Evolutionary conservation across 768 basidiomycete genomes (phyloP).

Genomic region (Coprinopsis sp.): DNA sequence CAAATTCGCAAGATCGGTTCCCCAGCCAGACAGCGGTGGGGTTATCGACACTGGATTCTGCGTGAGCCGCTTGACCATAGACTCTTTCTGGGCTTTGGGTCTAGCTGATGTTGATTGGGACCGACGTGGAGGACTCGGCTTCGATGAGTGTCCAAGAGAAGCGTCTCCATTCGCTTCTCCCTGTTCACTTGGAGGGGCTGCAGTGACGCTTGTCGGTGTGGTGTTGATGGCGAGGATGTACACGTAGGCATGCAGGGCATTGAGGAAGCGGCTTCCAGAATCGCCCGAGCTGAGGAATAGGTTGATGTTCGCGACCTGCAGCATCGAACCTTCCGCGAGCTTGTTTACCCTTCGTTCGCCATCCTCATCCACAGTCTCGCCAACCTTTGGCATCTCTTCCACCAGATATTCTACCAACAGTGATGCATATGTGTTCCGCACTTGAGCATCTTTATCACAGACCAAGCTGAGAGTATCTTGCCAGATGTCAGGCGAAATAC

Average conservation of each 20-base stretch:
- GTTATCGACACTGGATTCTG: conserved; percentile 39
- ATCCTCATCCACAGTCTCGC: conserved; percentile 45
- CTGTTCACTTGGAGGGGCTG: conserved; percentile 32
- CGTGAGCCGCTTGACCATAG: conserved; percentile 47
- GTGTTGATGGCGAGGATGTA: conserved; percentile 61
- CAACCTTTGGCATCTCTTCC: conserved; percentile 66
- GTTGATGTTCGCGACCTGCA: conserved; percentile 42
- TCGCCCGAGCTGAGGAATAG: conserved; percentile 54
- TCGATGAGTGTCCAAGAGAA: not conserved
- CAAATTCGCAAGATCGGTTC: conserved; percentile 73
- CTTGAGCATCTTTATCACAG: conserved; percentile 73
- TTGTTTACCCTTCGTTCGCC: conserved; percentile 42
- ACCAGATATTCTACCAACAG: conserved; percentile 73
- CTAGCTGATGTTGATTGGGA: conserved; percentile 41
- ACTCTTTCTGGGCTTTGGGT: conserved; percentile 54
- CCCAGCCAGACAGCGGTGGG: conserved; percentile 48
- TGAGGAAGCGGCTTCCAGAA: conserved; percentile 63
- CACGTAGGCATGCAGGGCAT: conserved; percentile 75
- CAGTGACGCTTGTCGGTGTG: conserved; percentile 25
- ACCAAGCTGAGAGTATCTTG: conserved; percentile 84
- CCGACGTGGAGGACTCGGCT: conserved; percentile 14
- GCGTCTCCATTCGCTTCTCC: too few relatives aligned
- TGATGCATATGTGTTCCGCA: conserved; percentile 73
- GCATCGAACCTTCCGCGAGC: conserved; percentile 44
- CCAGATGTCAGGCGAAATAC: conserved; percentile 81